Evolutionary conservation across 1,284 basidiomycete genomes (phyloP).

Genomic region (Ganoderma boninense): DNA sequence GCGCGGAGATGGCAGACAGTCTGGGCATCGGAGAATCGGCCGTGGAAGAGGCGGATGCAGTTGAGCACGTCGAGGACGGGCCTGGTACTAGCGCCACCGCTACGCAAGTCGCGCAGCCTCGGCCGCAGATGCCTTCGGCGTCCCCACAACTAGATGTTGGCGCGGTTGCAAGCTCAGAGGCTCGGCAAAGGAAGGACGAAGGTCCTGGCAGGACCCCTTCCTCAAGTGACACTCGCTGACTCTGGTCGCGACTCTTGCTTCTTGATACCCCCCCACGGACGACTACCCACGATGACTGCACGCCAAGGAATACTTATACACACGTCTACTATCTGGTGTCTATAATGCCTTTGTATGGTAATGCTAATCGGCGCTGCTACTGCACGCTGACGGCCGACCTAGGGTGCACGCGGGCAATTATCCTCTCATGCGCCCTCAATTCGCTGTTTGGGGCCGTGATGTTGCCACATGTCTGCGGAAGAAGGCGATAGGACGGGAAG

Average conservation of each 20-base stretch:
- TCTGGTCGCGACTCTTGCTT: neutral
- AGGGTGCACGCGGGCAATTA: neutral
- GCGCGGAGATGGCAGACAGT: constrained; percentile 44
- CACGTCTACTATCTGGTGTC: constrained; percentile 1
- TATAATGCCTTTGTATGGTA: constrained; percentile 21
- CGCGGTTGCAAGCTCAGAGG: neutral
- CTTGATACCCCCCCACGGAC: neutral
- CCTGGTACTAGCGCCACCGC: too few species aligned
- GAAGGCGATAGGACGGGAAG: constrained; percentile 2
- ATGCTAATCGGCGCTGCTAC: constrained; percentile 14
- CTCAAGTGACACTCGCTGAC: neutral
- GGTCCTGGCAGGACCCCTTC: neutral
- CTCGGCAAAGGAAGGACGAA: neutral
- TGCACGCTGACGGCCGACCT: neutral
- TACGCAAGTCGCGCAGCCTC: constrained; percentile 1
- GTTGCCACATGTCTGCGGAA: neutral
- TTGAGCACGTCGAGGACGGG: neutral
- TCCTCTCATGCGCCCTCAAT: neutral
- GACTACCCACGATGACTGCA: neutral
- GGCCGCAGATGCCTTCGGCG: neutral
- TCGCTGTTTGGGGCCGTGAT: neutral
- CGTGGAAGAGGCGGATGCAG: neutral
- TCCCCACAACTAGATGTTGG: neutral
- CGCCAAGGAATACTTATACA: neutral
- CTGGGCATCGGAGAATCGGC: constrained; percentile 35